Base-by-base conservation (phyloP, 805 yeast species). In the Candida pseudofarinosa region DNA sequence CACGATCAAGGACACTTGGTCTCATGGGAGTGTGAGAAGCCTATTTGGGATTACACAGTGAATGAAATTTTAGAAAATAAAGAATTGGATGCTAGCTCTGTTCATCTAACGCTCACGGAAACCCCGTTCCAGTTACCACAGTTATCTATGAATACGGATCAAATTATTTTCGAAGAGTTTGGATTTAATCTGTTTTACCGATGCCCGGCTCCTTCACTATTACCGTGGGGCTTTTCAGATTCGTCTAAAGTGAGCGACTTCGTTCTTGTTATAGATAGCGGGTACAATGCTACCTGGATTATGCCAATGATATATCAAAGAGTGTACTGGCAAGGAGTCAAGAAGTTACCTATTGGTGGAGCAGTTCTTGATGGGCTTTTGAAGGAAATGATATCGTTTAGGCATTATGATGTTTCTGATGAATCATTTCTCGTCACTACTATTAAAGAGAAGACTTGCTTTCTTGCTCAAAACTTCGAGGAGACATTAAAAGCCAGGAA, bases 401-500 rank as follows among this genome's bases (percentile, higher is more conserved):
- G 97, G 41, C 93, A 93, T 66, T 93, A 90, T 60, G 91, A 93
- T 56, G 89, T 93, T 51, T 81, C 88, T 58, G 97, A 93, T 47
- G 99, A 95, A 62, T 83, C 96, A 0, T 70, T 85, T 2, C 65
- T 93, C 37, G 82, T 93, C 38, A 88, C 89, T 56, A 81, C 85
- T 38, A 85, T 95, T 50, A 93, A 93, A 56, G 97, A 90, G 56
- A 70, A 76, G 45, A 67, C 91, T 31, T 75, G 87, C 60, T 81
- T 78, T 68, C 78, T 87, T n/a, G 80, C 91, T 0, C 47, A 52
- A 16, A 79, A 85, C 52, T 87, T 80, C 53, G 65, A 61, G 17
- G 52, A 58, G 16, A 76, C 80, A 16, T 57, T 83, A 39, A 66
- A 71, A 33, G 47, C 60, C 4, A 60, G 62, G 26, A 46, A 55